Evolutionary conservation across 192 early-diverging fungal species (phyloP), one percentile per base, ranked within the genome.

Genomic region (Polychytrium aggregatum): DNA sequence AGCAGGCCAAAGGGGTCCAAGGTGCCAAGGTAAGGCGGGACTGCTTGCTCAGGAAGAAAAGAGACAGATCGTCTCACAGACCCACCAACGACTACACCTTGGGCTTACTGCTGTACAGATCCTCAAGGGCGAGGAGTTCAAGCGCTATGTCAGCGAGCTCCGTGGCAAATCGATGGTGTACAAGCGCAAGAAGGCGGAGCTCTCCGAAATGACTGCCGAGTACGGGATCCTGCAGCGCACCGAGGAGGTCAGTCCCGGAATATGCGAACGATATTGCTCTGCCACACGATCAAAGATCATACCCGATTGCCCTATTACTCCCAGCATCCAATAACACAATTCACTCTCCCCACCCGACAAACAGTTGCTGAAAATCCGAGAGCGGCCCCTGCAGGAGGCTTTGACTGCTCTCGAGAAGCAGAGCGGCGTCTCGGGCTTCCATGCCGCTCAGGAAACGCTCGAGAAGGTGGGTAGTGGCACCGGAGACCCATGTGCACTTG

Each of bases 111-210:
- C n/a, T 1, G 21, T 30, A 37, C 22, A 72, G 72, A 72, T 78
- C 53, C 53, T 72, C n/a, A 71, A 69, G 48, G 78, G 78, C 8
- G 78, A 81, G 35, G 78, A 81, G 26, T 74, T 81, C 44, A 81
- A 79, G 55, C 48, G 63, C 27, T 81, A 76, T 55, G 72, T 81
- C 4, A 55, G 59, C 20, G 78, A 79, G 40, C 65, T 81, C 17
- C 63, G 78, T 20, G 67, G 56, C 44, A 81, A 81, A 39, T 79
- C 75, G 13, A 70, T 68, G 3, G 31, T 66, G 4, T 81, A 74
- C 55, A 81, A 81, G 39, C 30, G 53, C 6, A 76, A 73, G 43
- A 74, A 77, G 37, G 46, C 67, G 20, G 76, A 79, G 33, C 37
- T 81, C 5, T 64, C 69, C 1, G 67, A 66, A 30, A 22, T 68